These are phyloP conservation scores for Barnettozyma salicaria DNA, from an alignment of 805 yeast species.

Conservation along the genomic window DNA sequence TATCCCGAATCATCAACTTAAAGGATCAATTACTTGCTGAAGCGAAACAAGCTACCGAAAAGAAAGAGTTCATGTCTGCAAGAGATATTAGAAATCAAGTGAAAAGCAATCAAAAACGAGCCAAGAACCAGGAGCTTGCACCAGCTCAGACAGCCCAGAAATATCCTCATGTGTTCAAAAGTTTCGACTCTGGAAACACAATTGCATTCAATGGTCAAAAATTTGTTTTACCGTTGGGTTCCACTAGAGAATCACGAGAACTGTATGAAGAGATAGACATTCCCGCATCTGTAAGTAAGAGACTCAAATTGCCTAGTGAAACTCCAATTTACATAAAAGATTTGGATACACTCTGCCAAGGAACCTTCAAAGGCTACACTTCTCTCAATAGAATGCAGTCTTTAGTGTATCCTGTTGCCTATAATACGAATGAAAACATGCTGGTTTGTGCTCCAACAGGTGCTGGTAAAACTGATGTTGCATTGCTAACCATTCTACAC, in stretches of 20 bases:
- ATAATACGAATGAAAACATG: slow-evolving; percentile 91
- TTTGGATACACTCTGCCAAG: slow-evolving; percentile 72
- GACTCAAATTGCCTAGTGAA: slow-evolving; percentile 34
- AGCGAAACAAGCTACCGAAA: slow-evolving; percentile 20
- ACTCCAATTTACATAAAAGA: slow-evolving; percentile 52
- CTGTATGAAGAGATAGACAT: slow-evolving; percentile 76
- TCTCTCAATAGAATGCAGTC: slow-evolving; percentile 85
- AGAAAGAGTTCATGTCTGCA: slow-evolving; percentile 39
- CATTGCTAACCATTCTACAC: slow-evolving; percentile 72
- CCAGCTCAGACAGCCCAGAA: slow-evolving; percentile 41
- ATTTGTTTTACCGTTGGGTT: slow-evolving; percentile 74
- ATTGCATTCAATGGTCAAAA: slow-evolving; percentile 78
- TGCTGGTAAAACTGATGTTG: slow-evolving; percentile 96
- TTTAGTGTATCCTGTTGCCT: slow-evolving; percentile 85
- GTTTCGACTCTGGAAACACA: slow-evolving; percentile 60
- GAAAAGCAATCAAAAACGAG: slow-evolving; percentile 40
- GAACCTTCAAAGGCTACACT: slow-evolving; percentile 76
- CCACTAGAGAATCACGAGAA: slow-evolving; percentile 56
- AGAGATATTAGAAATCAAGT: slow-evolving; percentile 52
- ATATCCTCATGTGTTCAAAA: slow-evolving; percentile 85
- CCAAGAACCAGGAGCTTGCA: slow-evolving; percentile 43
- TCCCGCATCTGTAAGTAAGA: slow-evolving; percentile 59
- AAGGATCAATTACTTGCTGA: slow-evolving; percentile 29
- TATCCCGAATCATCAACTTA: slow-evolving; percentile 52
- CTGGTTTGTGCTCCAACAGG: slow-evolving; percentile 96